Conservation (phyloP, 225 moss, liverwort and hornwort species). For the Bryum argenteum region DNA sequence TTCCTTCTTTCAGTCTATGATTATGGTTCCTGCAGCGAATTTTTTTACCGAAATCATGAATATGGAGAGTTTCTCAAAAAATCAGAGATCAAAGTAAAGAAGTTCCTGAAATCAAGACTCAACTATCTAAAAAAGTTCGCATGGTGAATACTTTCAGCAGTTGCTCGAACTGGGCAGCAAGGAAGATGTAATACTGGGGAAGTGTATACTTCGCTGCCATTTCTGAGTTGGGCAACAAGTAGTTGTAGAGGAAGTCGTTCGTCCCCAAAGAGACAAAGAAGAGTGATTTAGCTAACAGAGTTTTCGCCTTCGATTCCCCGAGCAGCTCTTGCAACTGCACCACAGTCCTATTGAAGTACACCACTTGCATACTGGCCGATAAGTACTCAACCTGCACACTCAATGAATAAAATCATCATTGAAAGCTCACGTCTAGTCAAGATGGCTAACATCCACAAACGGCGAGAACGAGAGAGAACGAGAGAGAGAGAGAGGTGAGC, state of each 20-base stretch:
- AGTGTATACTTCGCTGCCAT: conserved; percentile 30
- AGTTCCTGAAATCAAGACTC: not conserved
- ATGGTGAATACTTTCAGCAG: conserved; percentile 39
- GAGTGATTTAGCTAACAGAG: conserved; percentile 34
- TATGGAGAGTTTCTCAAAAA: too few relatives aligned
- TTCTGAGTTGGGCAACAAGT: conserved; percentile 35
- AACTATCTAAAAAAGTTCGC: not conserved
- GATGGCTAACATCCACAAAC: not conserved
- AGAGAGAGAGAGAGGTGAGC: too few relatives aligned
- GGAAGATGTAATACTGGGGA: conserved; percentile 40
- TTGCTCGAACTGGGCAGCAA: conserved; percentile 34
- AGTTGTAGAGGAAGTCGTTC: conserved; percentile 78
- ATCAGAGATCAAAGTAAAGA: too few relatives aligned
- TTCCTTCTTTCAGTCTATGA: too few relatives aligned
- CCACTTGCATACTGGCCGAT: conserved; percentile 32
- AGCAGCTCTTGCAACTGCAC: conserved; percentile 30
- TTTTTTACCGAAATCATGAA: too few relatives aligned
- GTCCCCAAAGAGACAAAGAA: conserved; percentile 37
- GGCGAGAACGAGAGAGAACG: not conserved
- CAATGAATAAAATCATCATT: not conserved
- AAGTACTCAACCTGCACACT: conserved; percentile 37
- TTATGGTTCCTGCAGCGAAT: too few relatives aligned
- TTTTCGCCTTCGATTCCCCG: conserved; percentile 16
- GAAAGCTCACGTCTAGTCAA: too few relatives aligned
- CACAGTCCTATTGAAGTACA: conserved; percentile 30